Conservation (phyloP, 2,329 filamentous ascomycete species). For the Neoascochyta sp. region DNA sequence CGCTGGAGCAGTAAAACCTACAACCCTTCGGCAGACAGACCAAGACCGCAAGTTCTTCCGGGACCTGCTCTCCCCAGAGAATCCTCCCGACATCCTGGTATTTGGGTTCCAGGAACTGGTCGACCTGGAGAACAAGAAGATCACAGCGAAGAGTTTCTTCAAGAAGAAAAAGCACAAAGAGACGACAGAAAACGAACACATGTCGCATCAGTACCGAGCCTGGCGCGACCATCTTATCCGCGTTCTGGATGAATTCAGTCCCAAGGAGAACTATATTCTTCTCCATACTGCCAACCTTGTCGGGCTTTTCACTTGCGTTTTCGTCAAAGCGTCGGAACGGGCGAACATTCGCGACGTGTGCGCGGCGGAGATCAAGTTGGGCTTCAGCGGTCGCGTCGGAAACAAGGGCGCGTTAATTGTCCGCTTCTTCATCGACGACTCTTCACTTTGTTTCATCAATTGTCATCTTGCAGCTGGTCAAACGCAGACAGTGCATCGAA, state of each 20-base stretch:
- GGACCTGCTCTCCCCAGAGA: slow-evolving; percentile 70
- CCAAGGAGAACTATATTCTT: slow-evolving; percentile 73
- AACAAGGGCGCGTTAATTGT: slow-evolving; percentile 94
- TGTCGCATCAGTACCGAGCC: slow-evolving; percentile 95
- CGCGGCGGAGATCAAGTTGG: slow-evolving; percentile 84
- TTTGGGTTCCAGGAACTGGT: slow-evolving; percentile 99
- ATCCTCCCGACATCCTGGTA: slow-evolving; percentile 81
- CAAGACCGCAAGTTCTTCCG: slow-evolving; percentile 79
- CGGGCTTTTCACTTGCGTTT: slow-evolving; percentile 92
- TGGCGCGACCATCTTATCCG: slow-evolving; percentile 89
- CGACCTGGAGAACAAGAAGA: slow-evolving; percentile 93
- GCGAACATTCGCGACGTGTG: slow-evolving; percentile 72
- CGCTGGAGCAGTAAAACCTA: slow-evolving; percentile 90
- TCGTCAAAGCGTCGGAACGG: slow-evolving; percentile 78
- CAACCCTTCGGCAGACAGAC: slow-evolving; percentile 67
- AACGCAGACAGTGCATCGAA: slow-evolving; percentile 81
- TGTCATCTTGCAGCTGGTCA: slow-evolving; percentile 96
- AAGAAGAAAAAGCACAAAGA: slow-evolving; percentile 77
- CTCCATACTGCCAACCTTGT: slow-evolving; percentile 88
- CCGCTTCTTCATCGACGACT: slow-evolving; percentile 91
- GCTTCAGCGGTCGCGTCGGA: slow-evolving; percentile 90
- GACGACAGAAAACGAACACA: slow-evolving; percentile 75
- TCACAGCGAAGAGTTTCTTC: slow-evolving; percentile 92
- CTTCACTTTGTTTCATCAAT: slow-evolving; percentile 92
- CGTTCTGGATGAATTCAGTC: slow-evolving; percentile 79